Evolutionary conservation across 371 early-diverging fungal species (phyloP).

Genomic region (Syncephalastrum racemosum): DNA sequence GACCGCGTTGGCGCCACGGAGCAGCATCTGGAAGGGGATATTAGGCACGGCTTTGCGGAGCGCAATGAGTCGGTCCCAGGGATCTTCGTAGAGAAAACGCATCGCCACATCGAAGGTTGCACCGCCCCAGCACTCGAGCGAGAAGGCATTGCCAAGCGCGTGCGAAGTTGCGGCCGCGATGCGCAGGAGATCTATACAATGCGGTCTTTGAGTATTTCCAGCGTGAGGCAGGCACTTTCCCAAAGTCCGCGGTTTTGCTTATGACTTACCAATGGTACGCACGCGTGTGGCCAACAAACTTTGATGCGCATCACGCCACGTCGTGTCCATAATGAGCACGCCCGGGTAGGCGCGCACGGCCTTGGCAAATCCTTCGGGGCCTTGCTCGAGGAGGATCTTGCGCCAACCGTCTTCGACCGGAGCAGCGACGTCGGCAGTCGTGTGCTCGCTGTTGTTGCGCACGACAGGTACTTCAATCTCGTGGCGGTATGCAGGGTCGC

Average conservation of each 20-base stretch:
- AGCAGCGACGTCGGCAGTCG: slow-evolving; percentile 43
- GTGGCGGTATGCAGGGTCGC: slow-evolving; percentile 59
- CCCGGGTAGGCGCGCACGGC: slow-evolving; percentile 88
- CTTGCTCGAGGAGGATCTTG: slow-evolving; percentile 78
- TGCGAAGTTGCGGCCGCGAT: slow-evolving; percentile 89
- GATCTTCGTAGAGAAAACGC: slow-evolving; percentile 94
- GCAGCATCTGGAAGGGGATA: slow-evolving; percentile 97
- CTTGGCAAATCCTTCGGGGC: slow-evolving; percentile 87
- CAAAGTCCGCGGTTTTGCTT: no score
- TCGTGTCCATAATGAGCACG: slow-evolving; percentile 89
- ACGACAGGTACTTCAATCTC: slow-evolving; percentile 64
- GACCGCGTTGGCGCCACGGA: slow-evolving; percentile 96
- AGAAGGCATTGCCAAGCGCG: slow-evolving; percentile 85
- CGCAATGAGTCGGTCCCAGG: slow-evolving; percentile 86
- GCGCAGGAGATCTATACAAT: slow-evolving; percentile 54
- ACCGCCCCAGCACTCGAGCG: slow-evolving; percentile 93
- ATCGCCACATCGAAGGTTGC: slow-evolving; percentile 96
- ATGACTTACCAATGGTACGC: slow-evolving; percentile 74
- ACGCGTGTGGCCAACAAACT: slow-evolving; percentile 92
- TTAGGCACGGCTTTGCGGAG: slow-evolving; percentile 89
- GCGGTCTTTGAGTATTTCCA: no score
- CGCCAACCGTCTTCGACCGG: slow-evolving; percentile 85
- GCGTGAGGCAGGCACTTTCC: no score
- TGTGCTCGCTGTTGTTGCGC: slow-evolving; percentile 35
- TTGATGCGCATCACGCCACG: slow-evolving; percentile 97